phyloP scores from a whole-genome alignment of 208 protist species.

The Kentomonas sorsogonicus region DNA sequence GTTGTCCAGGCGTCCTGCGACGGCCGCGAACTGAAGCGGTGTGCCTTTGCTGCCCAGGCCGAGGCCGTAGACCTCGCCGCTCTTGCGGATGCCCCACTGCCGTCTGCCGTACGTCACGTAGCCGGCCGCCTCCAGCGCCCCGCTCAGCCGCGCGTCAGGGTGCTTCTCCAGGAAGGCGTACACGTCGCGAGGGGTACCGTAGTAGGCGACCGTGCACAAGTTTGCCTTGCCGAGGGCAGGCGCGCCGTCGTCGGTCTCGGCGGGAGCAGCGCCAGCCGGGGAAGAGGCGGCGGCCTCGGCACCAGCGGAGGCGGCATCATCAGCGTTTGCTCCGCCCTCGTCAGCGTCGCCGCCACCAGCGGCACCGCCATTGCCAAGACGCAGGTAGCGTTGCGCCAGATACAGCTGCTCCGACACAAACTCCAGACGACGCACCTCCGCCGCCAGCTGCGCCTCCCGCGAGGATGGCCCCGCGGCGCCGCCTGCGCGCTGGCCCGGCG shows the following conservation, averaged over 20 bases:
- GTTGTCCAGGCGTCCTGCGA: constrained; percentile 68
- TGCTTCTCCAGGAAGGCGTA: constrained; percentile 36
- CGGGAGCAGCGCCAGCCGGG: not conserved
- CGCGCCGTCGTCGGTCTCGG: not conserved
- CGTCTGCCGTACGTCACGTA: constrained; percentile 57
- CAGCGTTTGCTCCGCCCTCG: no score
- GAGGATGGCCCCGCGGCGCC: not conserved
- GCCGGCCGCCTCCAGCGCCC: constrained; percentile 31
- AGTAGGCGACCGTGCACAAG: constrained; percentile 75
- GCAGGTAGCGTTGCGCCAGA: constrained; percentile 62
- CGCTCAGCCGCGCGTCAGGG: constrained; percentile 16
- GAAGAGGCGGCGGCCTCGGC: not conserved
- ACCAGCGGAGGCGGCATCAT: no score
- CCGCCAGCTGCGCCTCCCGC: constrained; percentile 1
- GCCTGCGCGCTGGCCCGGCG: constrained; percentile 9
- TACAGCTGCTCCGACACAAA: constrained; percentile 69
- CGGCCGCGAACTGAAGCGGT: constrained; percentile 73
- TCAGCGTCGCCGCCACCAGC: not conserved
- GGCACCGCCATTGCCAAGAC: constrained; percentile 19
- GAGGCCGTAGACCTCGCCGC: constrained; percentile 34
- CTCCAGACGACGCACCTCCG: constrained; percentile 30
- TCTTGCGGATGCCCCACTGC: constrained; percentile 65
- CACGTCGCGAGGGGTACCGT: constrained; percentile 43
- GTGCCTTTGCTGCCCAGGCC: constrained; percentile 75
- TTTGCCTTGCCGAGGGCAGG: constrained; percentile 46